These are phyloP conservation scores for Debaryomyces castellii DNA, from an alignment of 805 yeast genomes.

Conservation along the genomic window DNA sequence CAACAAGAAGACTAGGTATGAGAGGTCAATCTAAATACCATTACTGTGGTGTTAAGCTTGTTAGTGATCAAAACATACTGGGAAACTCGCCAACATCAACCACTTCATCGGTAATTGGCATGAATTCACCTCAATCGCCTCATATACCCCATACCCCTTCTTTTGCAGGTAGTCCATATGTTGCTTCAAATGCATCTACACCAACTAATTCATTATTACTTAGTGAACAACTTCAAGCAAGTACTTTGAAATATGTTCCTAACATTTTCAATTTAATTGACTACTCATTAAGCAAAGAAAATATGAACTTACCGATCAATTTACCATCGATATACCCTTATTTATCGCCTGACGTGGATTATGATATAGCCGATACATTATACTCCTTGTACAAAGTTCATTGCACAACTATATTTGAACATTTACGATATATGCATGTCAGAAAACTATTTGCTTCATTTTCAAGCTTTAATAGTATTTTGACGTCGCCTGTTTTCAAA, in stretches of 20 bases:
- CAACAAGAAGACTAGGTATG: slow-evolving; percentile 77
- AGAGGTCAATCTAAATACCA: slow-evolving; percentile 84
- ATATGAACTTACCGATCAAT: slow-evolving; percentile 16
- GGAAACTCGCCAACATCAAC: slow-evolving; percentile 5
- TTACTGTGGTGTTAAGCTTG: slow-evolving; percentile 69
- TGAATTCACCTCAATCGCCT: slow-evolving; percentile 8
- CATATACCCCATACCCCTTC: slow-evolving; percentile 6
- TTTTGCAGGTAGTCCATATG: slow-evolving; percentile 5
- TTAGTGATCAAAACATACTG: slow-evolving; percentile 29
- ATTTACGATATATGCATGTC: slow-evolving; percentile 65
- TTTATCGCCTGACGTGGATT: slow-evolving; percentile 46
- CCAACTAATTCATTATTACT: slow-evolving; percentile 5
- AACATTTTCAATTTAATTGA: slow-evolving; percentile 24
- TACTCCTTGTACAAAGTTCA: slow-evolving; percentile 62
- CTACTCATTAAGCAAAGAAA: slow-evolving; percentile 12
- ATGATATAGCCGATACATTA: slow-evolving; percentile 61
- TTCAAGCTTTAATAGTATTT: slow-evolving; percentile 48
- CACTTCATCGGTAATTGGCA: slow-evolving; percentile 4
- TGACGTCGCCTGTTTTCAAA: slow-evolving; percentile 63
- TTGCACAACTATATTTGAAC: slow-evolving; percentile 63
- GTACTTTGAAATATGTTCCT: slow-evolving; percentile 29
- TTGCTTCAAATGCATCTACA: slow-evolving; percentile 1
- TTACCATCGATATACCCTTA: slow-evolving; percentile 43
- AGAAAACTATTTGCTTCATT: slow-evolving; percentile 57
- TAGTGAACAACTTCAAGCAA: slow-evolving; percentile 10